phyloP scores from a whole-genome alignment of 768 basidiomycete species.

The Tylopilus plumbeoviolaceoides region DNA sequence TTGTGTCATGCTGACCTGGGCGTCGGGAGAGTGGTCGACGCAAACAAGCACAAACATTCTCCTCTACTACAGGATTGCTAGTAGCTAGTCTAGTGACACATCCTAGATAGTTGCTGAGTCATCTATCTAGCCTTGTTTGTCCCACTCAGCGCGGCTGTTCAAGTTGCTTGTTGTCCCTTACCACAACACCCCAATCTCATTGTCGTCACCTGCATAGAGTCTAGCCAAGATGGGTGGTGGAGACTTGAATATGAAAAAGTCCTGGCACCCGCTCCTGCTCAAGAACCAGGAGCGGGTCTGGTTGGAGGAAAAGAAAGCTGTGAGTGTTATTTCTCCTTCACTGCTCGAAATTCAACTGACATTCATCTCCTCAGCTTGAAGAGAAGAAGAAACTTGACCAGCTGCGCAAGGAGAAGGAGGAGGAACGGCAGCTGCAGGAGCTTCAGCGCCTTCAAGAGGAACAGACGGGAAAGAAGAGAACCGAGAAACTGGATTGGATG shows the following conservation, averaged over 20 bases:
- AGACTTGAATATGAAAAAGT: constrained; percentile 99
- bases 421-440: constrained; percentile 94
- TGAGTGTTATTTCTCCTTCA: constrained; percentile 36
- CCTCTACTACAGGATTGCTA: too few species aligned
- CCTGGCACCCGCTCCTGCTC: constrained; percentile 97
- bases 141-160: too few species aligned
- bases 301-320: constrained; percentile 97
- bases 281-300: constrained; percentile 99
- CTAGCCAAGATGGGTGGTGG: constrained; percentile 91
- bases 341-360: constrained; percentile 5
- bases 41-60: constrained; percentile 36
- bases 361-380: constrained; percentile 62
- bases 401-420: constrained; percentile 95
- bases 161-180: too few species aligned
- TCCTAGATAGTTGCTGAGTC: background rate
- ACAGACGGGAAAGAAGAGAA: constrained; percentile 90
- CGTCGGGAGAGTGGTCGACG: background rate
- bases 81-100: too few species aligned
- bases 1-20: constrained; percentile 10
- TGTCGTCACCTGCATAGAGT: constrained; percentile 12
- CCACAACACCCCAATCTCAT: constrained; percentile 4
- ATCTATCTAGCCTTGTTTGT: background rate
- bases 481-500: constrained; percentile 99
- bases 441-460: constrained; percentile 94
- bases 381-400: constrained; percentile 99